Evolutionary conservation across 2,329 filamentous ascomycete species (phyloP).

Genomic region (Fusarium transvaalense): DNA sequence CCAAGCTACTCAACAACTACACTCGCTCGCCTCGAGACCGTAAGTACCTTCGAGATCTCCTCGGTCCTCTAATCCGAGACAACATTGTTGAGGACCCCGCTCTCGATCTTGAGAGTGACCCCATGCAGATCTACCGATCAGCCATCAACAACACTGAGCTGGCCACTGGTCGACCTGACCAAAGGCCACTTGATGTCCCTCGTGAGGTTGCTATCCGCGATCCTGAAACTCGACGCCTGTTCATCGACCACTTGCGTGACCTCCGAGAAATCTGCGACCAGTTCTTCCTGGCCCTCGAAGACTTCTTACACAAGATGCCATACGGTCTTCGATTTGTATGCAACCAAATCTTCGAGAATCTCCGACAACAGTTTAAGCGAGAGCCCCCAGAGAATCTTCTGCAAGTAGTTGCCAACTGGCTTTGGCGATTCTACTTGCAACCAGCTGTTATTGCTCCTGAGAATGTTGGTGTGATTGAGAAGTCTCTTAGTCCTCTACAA

Average conservation of each 20-base stretch:
- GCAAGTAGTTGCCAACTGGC: constrained; percentile 88
- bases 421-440: constrained; percentile 94
- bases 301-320: constrained; percentile 87
- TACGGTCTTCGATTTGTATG: constrained; percentile 92
- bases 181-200: constrained; percentile 84
- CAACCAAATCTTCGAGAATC: constrained; percentile 83
- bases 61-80: constrained; percentile 87
- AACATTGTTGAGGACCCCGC: constrained; percentile 93
- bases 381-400: constrained; percentile 83
- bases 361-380: constrained; percentile 81
- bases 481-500: constrained; percentile 87
- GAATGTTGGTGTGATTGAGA: constrained; percentile 92
- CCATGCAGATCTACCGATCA: constrained; percentile 95
- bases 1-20: constrained; percentile 86
- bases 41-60: constrained; percentile 88
- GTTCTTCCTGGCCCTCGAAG: constrained; percentile 84
- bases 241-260: constrained; percentile 94
- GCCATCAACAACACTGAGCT: constrained; percentile 98
- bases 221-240: constrained; percentile 89
- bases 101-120: constrained; percentile 94
- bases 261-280: constrained; percentile 95
- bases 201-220: constrained; percentile 96
- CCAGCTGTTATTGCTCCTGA: constrained; percentile 91
- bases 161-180: constrained; percentile 86
- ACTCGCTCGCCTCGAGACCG: constrained; percentile 91